These are phyloP conservation scores for Reticulascus tulasneorum DNA, from an alignment of 2,329 filamentous ascomycete genomes.

Conservation along the genomic window DNA sequence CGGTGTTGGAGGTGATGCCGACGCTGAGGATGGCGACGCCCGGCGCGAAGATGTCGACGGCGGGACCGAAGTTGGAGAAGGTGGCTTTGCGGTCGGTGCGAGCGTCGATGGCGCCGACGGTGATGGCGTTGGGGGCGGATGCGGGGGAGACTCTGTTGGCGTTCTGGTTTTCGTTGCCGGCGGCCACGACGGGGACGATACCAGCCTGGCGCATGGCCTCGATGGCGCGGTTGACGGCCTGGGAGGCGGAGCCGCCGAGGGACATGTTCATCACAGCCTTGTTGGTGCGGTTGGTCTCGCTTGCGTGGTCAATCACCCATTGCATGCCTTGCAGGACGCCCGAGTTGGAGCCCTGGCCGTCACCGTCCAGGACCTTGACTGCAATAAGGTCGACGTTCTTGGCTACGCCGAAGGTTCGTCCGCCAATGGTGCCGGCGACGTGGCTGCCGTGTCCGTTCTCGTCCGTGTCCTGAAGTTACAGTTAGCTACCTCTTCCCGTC, in stretches of 20 bases:
- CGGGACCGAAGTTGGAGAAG: conserved; percentile 56
- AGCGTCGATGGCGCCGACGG: conserved; percentile 56
- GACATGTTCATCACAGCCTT: conserved; percentile 63
- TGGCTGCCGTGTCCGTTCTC: conserved; percentile 62
- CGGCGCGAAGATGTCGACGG: conserved; percentile 53
- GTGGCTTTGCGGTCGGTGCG: conserved; percentile 40
- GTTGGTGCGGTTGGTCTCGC: conserved; percentile 35
- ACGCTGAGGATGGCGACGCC: conserved; percentile 51
- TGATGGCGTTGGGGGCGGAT: conserved; percentile 52
- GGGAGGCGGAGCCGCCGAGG: conserved; percentile 46
- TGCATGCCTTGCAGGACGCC: conserved; percentile 57
- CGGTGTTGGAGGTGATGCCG: conserved; percentile 45
- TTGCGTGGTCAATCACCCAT: conserved; percentile 47
- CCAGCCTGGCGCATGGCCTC: conserved; percentile 44
- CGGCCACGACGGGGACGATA: conserved; percentile 55
- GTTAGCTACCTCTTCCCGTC: conserved; percentile 1
- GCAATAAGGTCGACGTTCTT: conserved; percentile 52
- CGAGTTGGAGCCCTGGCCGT: conserved; percentile 44
- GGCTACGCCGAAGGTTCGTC: conserved; percentile 58
- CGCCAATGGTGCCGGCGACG: conserved; percentile 59
- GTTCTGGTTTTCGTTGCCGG: conserved; percentile 54
- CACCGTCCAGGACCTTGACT: conserved; percentile 58
- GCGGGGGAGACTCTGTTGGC: conserved; percentile 49
- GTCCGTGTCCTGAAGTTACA: conserved; percentile 38
- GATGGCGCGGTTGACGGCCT: conserved; percentile 53